Evolutionary conservation across 108 stramenopile species (phyloP).

Genomic region (Asterionellopsis glacialis): DNA sequence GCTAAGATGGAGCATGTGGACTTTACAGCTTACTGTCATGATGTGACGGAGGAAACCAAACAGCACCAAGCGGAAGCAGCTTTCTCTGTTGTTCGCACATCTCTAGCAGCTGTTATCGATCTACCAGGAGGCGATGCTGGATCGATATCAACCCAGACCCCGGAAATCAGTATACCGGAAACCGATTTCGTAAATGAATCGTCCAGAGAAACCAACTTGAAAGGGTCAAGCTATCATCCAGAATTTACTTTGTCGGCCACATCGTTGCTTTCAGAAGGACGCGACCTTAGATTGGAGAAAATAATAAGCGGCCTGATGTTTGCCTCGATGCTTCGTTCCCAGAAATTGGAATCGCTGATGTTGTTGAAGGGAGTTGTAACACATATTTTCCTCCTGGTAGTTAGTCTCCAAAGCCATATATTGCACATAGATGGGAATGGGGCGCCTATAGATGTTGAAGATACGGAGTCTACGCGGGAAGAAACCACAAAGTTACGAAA

Average conservation of each 20-base stretch:
- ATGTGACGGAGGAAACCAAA: constrained; percentile 38
- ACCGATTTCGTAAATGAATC: too few species aligned
- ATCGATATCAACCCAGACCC: too few species aligned
- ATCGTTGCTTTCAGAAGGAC: background rate
- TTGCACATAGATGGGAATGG: constrained; percentile 64
- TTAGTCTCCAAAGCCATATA: constrained; percentile 32
- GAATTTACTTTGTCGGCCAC: constrained; percentile 13
- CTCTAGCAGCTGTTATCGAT: constrained; percentile 43
- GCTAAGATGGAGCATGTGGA: constrained; percentile 11
- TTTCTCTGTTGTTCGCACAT: constrained; percentile 43
- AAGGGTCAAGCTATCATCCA: too few species aligned
- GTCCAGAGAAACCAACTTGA: background rate
- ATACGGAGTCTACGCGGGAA: constrained; percentile 18
- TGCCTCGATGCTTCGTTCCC: constrained; percentile 28
- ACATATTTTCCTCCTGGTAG: constrained; percentile 35
- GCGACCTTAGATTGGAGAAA: constrained; percentile 17
- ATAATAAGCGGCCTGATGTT: constrained; percentile 38
- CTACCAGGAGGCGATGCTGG: background rate
- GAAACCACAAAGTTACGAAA: constrained; percentile 8
- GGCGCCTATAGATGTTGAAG: constrained; percentile 4
- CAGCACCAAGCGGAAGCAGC: constrained; percentile 48
- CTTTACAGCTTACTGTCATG: constrained; percentile 37
- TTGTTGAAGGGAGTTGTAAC: constrained; percentile 51
- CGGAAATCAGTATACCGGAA: too few species aligned
- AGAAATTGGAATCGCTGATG: constrained; percentile 24